phyloP scores from a whole-genome alignment of 768 basidiomycete genomes.

The Gymnopilus junonius region DNA sequence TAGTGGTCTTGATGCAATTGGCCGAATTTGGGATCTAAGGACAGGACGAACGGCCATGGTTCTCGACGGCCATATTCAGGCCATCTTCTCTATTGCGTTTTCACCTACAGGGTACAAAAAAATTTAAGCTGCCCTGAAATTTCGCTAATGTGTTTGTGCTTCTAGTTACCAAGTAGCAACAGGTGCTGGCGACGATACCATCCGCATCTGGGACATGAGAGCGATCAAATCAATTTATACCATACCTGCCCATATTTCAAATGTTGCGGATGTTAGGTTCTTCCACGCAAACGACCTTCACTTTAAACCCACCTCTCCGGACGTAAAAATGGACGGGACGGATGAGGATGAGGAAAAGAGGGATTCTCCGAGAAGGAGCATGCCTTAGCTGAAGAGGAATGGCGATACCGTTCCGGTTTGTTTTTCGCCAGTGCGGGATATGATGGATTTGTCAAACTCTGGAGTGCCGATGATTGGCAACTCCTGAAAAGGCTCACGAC shows the following conservation, averaged over 20 bases:
- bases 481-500: conserved; percentile 86
- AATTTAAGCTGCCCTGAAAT: conserved; percentile 3
- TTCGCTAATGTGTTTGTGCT: conserved; percentile 14
- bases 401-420: conserved; percentile 83
- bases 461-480: conserved; percentile 99
- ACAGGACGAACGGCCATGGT: conserved; percentile 98
- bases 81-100: conserved; percentile 89
- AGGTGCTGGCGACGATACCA: conserved; percentile 95
- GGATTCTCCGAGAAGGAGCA: conserved; percentile 42
- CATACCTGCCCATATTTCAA: conserved; percentile 94
- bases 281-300: conserved; percentile 71
- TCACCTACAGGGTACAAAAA: conserved; percentile 90
- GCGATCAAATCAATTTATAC: conserved; percentile 92
- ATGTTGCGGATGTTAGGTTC: conserved; percentile 94
- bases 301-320: conserved; percentile 44
- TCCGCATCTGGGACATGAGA: conserved; percentile 98
- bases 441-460: conserved; percentile 93
- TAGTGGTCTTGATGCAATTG: conserved; percentile 96
- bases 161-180: conserved; percentile 95
- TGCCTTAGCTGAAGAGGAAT: conserved; percentile 59
- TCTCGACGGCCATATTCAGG: conserved; percentile 94
- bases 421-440: conserved; percentile 95
- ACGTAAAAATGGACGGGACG: conserved; percentile 55
- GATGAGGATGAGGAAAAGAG: conserved; percentile 41
- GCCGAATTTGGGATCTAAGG: conserved; percentile 95